Conservation (phyloP, 1,139 yeast species). For the Pichia sp. region DNA sequence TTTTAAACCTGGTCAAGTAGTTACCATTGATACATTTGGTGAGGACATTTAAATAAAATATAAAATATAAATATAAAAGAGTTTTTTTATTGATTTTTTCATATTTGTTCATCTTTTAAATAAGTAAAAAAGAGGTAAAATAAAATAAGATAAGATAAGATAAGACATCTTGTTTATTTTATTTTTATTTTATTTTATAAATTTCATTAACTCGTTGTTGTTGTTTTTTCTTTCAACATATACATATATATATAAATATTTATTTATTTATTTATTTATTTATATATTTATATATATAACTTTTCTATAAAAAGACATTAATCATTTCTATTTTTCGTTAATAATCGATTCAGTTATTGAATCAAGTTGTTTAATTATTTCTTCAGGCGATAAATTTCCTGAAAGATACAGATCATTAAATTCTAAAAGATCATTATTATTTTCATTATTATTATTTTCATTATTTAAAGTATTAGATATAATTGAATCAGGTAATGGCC, state of each 20-base stretch:
- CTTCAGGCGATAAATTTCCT: conserved; percentile 11
- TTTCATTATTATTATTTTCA: too few relatives aligned
- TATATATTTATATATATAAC: conserved; percentile 3
- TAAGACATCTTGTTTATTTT: not conserved
- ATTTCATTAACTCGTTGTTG: too few relatives aligned
- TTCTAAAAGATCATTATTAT: too few relatives aligned
- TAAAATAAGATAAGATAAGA: too few relatives aligned
- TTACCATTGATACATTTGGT: conserved; percentile 47
- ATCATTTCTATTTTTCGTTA: too few relatives aligned
- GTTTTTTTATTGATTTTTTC: too few relatives aligned
- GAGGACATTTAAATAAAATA: conserved; percentile 33
- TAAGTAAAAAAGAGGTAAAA: too few relatives aligned
- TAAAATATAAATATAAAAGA: too few relatives aligned
- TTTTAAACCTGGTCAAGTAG: conserved; percentile 89
- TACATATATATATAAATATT: not conserved
- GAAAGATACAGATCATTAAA: too few relatives aligned
- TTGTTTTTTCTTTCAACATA: not conserved
- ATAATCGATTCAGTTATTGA: not conserved
- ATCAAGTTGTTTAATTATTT: not conserved
- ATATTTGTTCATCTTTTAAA: too few relatives aligned
- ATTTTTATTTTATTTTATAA: not conserved
- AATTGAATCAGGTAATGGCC: conserved; percentile 11
- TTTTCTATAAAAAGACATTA: conserved; percentile 9
- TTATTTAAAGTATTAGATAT: too few relatives aligned
- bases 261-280: too few relatives aligned